Percentiles rank a stretch among this genome's conserved stretches.
Evolutionary conservation across 2,329 filamentous ascomycete species (phyloP).

Genomic region (Colletotrichum plurivorum): DNA sequence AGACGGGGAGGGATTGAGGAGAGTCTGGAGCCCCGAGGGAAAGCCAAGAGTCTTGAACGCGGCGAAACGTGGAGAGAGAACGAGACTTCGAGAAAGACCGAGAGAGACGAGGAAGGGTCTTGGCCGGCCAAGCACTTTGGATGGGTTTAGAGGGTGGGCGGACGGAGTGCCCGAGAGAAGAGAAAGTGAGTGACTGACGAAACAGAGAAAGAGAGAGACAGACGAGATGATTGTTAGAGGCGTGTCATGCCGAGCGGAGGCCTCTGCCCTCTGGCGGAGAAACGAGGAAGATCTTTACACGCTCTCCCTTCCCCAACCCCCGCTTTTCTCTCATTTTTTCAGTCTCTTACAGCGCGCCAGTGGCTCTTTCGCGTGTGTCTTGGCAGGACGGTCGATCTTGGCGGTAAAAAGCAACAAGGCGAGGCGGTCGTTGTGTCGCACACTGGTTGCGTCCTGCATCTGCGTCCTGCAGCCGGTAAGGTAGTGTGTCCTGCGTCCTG

Average conservation of each 20-base stretch:
- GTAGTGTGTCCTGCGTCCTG: constrained; percentile 17
- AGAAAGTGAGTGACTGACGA: background rate
- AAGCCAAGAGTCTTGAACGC: constrained; percentile 13
- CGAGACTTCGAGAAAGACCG: background rate
- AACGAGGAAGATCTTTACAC: constrained; percentile 33
- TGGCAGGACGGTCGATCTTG: constrained; percentile 29
- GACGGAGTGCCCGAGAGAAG: constrained; percentile 6
- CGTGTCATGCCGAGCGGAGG: constrained; percentile 33
- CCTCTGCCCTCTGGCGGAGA: constrained; percentile 38
- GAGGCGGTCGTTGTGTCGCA: constrained; percentile 7
- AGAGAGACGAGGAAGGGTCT: constrained; percentile 1
- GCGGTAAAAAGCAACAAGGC: constrained; percentile 6
- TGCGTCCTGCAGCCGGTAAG: constrained; percentile 14
- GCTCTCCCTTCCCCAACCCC: constrained; percentile 16
- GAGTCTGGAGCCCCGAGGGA: background rate
- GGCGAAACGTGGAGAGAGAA: constrained; percentile 18
- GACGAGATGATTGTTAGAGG: constrained; percentile 19
- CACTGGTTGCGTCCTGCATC: constrained; percentile 22
- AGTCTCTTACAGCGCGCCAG: background rate
- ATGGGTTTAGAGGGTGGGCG: background rate
- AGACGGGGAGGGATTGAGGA: constrained; percentile 13
- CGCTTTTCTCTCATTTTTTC: constrained; percentile 25
- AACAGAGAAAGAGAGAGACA: constrained; percentile 26
- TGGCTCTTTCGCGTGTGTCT: constrained; percentile 17
- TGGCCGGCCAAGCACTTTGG: background rate